These are phyloP conservation scores for Royoungia palumana DNA, from an alignment of 768 basidiomycete species.

Conservation along the genomic window DNA sequence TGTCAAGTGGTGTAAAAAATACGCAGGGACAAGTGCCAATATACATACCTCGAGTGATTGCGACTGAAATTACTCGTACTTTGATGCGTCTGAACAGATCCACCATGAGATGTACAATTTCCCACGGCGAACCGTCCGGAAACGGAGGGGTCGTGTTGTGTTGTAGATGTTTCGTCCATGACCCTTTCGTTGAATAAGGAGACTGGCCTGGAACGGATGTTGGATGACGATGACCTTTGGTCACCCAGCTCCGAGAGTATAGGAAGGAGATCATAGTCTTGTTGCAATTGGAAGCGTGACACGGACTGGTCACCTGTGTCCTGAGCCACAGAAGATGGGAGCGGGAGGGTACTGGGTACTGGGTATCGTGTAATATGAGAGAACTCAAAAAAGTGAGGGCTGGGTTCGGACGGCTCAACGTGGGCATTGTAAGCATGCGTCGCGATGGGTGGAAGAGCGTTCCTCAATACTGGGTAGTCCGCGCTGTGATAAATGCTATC, in stretches of 20 bases:
- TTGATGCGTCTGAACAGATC: conserved; percentile 3
- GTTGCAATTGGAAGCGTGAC: conserved; percentile 9
- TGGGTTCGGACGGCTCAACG: conserved; percentile 7
- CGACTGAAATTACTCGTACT: background rate
- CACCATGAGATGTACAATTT: background rate
- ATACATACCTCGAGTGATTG: conserved; percentile 14
- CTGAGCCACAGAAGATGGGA: conserved; percentile 3
- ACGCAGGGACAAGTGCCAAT: background rate
- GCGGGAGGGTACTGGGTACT: conserved; percentile 21
- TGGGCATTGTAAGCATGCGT: conserved; percentile 12
- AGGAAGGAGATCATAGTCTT: conserved; percentile 9
- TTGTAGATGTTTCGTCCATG: conserved; percentile 3
- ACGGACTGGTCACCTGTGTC: conserved; percentile 4
- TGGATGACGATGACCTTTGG: conserved; percentile 10
- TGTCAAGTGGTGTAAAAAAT: conserved; percentile 1
- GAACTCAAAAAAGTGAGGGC: conserved; percentile 26
- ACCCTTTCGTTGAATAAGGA: conserved; percentile 4
- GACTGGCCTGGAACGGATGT: conserved; percentile 9
- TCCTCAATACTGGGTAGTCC: conserved; percentile 15
- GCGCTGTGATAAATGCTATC: conserved; percentile 5
- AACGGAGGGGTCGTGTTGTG: background rate
- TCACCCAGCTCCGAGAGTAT: conserved; percentile 5
- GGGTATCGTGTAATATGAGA: conserved; percentile 28
- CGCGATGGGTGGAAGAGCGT: conserved; percentile 7
- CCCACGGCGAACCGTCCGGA: background rate